Conservation (phyloP, 2,329 filamentous ascomycete species). For the Trichoderma oligosporum region DNA sequence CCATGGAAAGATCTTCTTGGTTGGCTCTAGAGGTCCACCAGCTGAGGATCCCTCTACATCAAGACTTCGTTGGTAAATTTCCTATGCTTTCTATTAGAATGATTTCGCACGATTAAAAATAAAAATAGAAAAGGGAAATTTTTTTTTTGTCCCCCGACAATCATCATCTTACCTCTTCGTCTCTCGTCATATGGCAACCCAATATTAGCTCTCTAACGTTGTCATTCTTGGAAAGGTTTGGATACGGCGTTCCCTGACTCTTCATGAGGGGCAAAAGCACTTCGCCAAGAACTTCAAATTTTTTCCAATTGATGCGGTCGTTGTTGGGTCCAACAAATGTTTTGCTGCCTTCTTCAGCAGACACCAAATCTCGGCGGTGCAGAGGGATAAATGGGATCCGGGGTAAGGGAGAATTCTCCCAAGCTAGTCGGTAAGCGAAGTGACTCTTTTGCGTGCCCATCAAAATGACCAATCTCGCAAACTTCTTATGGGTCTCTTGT, state of each 20-base stretch:
- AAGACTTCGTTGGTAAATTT: slow-evolving; percentile 61
- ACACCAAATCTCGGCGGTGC: slow-evolving; percentile 83
- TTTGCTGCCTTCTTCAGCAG: slow-evolving; percentile 85
- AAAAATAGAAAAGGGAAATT: neutral
- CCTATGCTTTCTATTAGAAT: slow-evolving; percentile 41
- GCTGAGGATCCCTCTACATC: slow-evolving; percentile 52
- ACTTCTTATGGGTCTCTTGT: slow-evolving; percentile 70
- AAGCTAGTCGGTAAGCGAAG: slow-evolving; percentile 92
- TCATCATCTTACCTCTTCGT: slow-evolving; percentile 84
- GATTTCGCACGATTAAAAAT: neutral
- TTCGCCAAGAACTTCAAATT: slow-evolving; percentile 94
- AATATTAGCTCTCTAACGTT: slow-evolving; percentile 70
- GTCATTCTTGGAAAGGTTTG: slow-evolving; percentile 65
- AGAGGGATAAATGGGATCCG: slow-evolving; percentile 92
- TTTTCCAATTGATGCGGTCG: slow-evolving; percentile 91
- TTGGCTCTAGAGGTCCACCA: slow-evolving; percentile 41
- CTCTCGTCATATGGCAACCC: slow-evolving; percentile 74
- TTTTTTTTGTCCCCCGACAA: no score
- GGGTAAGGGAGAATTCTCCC: slow-evolving; percentile 89
- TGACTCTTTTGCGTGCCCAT: slow-evolving; percentile 93
- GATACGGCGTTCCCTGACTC: slow-evolving; percentile 82
- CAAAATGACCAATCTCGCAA: slow-evolving; percentile 80
- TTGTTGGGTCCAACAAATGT: slow-evolving; percentile 75
- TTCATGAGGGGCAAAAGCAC: slow-evolving; percentile 86
- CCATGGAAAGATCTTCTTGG: slow-evolving; percentile 66